Base-by-base conservation (phyloP, 192 early-diverging fungal genomes). In the Bifiguratus adelaidae region DNA sequence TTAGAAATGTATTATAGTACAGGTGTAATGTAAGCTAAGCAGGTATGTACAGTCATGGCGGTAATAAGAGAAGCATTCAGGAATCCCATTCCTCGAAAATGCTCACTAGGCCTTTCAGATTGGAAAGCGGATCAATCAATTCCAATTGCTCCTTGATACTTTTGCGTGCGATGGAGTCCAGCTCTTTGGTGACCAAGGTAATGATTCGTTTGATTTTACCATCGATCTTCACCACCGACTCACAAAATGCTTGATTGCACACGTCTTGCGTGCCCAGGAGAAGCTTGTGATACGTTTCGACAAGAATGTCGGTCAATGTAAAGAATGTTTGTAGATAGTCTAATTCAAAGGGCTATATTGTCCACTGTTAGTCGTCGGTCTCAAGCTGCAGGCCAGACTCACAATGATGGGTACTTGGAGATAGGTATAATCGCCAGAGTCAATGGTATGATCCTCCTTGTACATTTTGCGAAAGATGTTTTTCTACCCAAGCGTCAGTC, bases 281-380 rank as follows among this genome's bases (percentile, higher is more conserved):
- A 7, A 70, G 28, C 33, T 66, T 70, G 41, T 70, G 50, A 53
- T 83, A 83, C 46, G 74, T 70, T 33, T 80, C 75, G 3, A 65
- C 63, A 4, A 78, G 59, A 9, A 80, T 70, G 42, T 83, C 76
- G 32, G 74, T 74, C 16, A 83, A 59, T 26, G 80, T 78, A 54
- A 74, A 78, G 52, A 80, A 80, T 18, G 72, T 72, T 44, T 83
- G 78, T 25, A 83, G 52, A 62, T 77, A 83, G 52, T 80, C 78
- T 41, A 83, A 44, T 44, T 83, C 80, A 47, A 77, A 80, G 12
- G 80, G 78, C 68, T 70, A 25, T 25, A 21, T 3, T n/a, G n/a
- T n/a, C n/a, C n/a, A n/a, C n/a, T n/a, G n/a, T n/a, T n/a, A n/a
- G n/a, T n/a, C n/a, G n/a, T n/a, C n/a, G n/a, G n/a, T n/a, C n/a